These are phyloP conservation scores for Diplodia corticola DNA, from an alignment of 2,329 filamentous ascomycete species.

Conservation along the genomic window DNA sequence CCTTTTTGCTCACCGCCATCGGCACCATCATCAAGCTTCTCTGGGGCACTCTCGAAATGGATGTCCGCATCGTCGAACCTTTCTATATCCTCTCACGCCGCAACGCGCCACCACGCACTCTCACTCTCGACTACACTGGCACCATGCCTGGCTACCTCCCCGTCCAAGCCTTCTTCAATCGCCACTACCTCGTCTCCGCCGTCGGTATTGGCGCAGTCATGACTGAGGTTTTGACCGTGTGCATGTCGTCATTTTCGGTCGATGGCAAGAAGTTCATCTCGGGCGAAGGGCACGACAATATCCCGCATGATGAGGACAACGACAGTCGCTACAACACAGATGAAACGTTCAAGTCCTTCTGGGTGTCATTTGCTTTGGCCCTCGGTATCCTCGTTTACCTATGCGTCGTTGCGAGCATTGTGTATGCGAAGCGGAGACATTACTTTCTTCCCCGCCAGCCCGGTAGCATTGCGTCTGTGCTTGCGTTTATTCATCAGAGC, in stretches of 20 bases:
- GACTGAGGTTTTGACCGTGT: slow-evolving; percentile 70
- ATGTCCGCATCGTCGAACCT: slow-evolving; percentile 72
- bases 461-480: slow-evolving; percentile 72
- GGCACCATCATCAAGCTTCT: slow-evolving; percentile 67
- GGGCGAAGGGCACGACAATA: slow-evolving; percentile 26
- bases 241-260: slow-evolving; percentile 66
- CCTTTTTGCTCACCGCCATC: slow-evolving; percentile 65
- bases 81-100: slow-evolving; percentile 69
- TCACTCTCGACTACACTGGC: slow-evolving; percentile 72
- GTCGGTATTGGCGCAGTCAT: slow-evolving; percentile 71
- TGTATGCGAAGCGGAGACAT: slow-evolving; percentile 63
- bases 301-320: slow-evolving; percentile 25
- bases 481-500: slow-evolving; percentile 77
- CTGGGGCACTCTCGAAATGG: slow-evolving; percentile 69
- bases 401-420: slow-evolving; percentile 57
- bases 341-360: slow-evolving; percentile 61
- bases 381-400: slow-evolving; percentile 68
- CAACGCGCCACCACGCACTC: slow-evolving; percentile 63
- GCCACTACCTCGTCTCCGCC: slow-evolving; percentile 65
- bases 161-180: slow-evolving; percentile 61
- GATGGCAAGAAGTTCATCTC: slow-evolving; percentile 62
- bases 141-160: slow-evolving; percentile 68
- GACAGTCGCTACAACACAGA: slow-evolving; percentile 36
- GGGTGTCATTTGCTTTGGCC: slow-evolving; percentile 63
- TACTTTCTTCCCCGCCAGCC: slow-evolving; percentile 77